These are phyloP conservation scores for Suhomyces prunicola DNA, from an alignment of 805 yeast genomes.

Conservation along the genomic window DNA sequence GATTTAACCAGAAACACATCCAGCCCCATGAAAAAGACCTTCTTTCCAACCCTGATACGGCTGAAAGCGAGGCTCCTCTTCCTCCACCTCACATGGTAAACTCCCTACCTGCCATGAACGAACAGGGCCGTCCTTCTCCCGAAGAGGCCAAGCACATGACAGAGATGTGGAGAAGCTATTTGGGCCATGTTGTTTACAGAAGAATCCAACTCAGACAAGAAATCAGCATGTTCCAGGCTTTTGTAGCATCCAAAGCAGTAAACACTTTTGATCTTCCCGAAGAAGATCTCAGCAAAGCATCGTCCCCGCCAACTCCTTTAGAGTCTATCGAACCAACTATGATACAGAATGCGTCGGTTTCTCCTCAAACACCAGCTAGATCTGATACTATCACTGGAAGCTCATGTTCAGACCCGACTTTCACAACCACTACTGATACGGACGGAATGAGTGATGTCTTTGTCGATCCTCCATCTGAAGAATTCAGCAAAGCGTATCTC, in stretches of 20 bases:
- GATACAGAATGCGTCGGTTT: neutral
- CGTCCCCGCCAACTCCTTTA: neutral
- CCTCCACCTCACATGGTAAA: constrained; percentile 24
- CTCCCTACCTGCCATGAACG: neutral
- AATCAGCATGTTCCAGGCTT: constrained; percentile 31
- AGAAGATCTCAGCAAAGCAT: neutral
- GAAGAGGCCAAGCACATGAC: constrained; percentile 6
- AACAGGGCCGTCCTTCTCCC: neutral
- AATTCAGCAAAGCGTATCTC: constrained; percentile 22
- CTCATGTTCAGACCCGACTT: neutral
- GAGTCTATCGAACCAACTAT: neutral
- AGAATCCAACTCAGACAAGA: constrained; percentile 42
- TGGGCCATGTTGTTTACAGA: constrained; percentile 32
- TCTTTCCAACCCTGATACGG: neutral
- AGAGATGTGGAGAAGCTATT: constrained; percentile 34
- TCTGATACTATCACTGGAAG: neutral
- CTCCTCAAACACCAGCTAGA: neutral
- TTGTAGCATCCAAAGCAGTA: constrained; percentile 8
- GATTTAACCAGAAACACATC: neutral
- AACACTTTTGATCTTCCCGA: constrained; percentile 1
- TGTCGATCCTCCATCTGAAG: constrained; percentile 17
- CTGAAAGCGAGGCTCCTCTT: constrained; percentile 20
- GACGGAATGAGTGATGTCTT: constrained; percentile 4
- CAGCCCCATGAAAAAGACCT: neutral
- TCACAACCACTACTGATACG: neutral